Conservation (phyloP, 1,284 basidiomycete species). For the Neotropicomus parvogracilis region DNA sequence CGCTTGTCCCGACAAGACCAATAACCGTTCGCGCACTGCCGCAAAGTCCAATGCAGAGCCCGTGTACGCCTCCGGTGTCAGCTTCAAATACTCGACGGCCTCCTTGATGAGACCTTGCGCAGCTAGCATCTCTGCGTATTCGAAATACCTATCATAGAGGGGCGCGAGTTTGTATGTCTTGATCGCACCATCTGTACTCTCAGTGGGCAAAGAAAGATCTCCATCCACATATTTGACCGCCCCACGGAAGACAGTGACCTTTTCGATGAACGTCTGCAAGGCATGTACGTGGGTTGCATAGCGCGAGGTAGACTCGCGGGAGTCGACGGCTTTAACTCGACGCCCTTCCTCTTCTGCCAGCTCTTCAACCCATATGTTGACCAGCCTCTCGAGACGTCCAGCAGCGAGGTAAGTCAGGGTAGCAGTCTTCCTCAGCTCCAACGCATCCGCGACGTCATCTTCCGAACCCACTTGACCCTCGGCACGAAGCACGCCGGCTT, state of each 20-base stretch:
- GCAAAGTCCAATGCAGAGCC: slow-evolving; percentile 58
- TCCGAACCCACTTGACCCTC: slow-evolving; percentile 36
- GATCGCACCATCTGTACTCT: slow-evolving; percentile 43
- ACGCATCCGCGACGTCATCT: slow-evolving; percentile 42
- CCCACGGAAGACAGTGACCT: slow-evolving; percentile 90
- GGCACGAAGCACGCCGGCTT: slow-evolving; percentile 25
- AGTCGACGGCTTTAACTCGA: slow-evolving; percentile 16
- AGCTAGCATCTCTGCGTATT: slow-evolving; percentile 92
- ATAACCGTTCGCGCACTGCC: slow-evolving; percentile 61
- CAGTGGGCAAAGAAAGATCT: slow-evolving; percentile 50
- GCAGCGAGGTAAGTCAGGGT: slow-evolving; percentile 92
- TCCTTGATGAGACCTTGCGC: slow-evolving; percentile 86
- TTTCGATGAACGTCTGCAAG: slow-evolving; percentile 93
- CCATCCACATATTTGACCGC: slow-evolving; percentile 86
- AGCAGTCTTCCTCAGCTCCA: slow-evolving; percentile 80
- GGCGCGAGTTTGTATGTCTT: slow-evolving; percentile 80
- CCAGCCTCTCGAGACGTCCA: slow-evolving; percentile 82
- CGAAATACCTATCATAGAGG: slow-evolving; percentile 91
- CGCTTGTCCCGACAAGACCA: slow-evolving; percentile 43
- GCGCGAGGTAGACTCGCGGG: slow-evolving; percentile 44
- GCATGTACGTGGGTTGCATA: slow-evolving; percentile 89
- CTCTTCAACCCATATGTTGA: slow-evolving; percentile 93
- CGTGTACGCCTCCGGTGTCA: slow-evolving; percentile 80
- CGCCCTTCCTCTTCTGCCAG: slow-evolving; percentile 78
- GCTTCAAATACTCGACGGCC: slow-evolving; percentile 76